Evolutionary conservation across 225 moss, liverwort and hornwort species (phyloP).

Genomic region (Bryum argenteum): DNA sequence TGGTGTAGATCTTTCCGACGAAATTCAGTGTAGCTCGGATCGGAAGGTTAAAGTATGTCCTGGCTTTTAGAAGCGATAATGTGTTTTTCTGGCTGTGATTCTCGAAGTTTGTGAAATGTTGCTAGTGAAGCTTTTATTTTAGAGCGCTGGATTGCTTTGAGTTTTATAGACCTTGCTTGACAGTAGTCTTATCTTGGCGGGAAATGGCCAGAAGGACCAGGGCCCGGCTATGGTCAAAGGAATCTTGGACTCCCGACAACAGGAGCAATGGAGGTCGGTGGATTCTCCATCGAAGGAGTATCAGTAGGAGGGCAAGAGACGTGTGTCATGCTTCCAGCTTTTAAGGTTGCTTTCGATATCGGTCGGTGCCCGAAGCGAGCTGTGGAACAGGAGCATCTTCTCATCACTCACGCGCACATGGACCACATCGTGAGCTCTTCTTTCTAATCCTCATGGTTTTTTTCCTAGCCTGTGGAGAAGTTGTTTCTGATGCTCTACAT

Average conservation of each 20-base stretch:
- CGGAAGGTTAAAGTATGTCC: neutral
- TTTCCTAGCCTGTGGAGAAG: neutral
- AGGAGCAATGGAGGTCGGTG: constrained; percentile 68
- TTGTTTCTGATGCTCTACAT: neutral
- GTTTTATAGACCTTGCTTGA: neutral
- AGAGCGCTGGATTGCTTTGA: neutral
- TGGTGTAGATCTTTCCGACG: neutral
- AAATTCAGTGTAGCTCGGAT: neutral
- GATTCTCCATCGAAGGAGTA: constrained; percentile 88
- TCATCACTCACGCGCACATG: constrained; percentile 94
- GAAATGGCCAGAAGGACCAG: constrained; percentile 27
- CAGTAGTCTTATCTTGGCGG: neutral
- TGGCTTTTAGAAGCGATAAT: neutral
- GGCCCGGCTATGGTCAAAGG: constrained; percentile 58
- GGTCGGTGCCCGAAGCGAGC: constrained; percentile 93
- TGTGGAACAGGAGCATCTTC: constrained; percentile 80
- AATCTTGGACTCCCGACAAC: constrained; percentile 61
- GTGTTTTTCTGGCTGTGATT: neutral
- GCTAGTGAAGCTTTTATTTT: neutral
- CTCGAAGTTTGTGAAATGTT: neutral
- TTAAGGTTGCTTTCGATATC: constrained; percentile 89
- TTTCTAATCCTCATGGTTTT: neutral
- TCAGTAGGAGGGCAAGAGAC: constrained; percentile 99
- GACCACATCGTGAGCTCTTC: constrained; percentile 81
- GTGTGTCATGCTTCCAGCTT: constrained; percentile 88